Evolutionary conservation across 1,139 yeast genomes (phyloP).

Genomic region (Ogataea hybrid): DNA sequence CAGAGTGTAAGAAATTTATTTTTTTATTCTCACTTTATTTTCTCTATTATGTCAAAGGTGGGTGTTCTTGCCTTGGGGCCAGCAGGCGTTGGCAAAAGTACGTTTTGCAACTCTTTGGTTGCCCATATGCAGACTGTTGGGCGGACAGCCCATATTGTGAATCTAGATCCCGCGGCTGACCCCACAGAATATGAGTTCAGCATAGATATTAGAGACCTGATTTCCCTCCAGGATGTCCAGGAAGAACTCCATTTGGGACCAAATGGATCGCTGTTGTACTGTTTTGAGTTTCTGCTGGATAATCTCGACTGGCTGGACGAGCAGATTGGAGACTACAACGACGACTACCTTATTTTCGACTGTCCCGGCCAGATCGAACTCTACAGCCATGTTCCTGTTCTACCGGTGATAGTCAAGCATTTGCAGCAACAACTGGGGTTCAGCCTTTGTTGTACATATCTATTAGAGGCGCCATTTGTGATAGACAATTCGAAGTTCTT

Average conservation of each 20-base stretch:
- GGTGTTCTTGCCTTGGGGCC: constrained; percentile 97
- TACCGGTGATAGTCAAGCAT: constrained; percentile 86
- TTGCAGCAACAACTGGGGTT: constrained; percentile 76
- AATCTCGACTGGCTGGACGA: constrained; percentile 97
- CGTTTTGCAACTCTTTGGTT: constrained; percentile 87
- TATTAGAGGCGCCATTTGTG: constrained; percentile 91
- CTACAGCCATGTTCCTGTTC: constrained; percentile 90
- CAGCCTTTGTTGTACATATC: constrained; percentile 86
- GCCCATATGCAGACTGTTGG: constrained; percentile 89
- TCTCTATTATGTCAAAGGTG: constrained; percentile 75
- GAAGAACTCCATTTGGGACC: constrained; percentile 94
- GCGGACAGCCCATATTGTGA: constrained; percentile 90
- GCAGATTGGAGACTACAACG: constrained; percentile 90
- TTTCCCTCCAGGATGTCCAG: constrained; percentile 94
- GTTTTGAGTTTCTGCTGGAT: constrained; percentile 84
- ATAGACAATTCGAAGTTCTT: constrained; percentile 89
- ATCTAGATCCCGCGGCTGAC: constrained; percentile 97
- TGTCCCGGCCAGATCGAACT: constrained; percentile 98
- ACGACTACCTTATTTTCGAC: constrained; percentile 90
- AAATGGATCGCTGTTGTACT: constrained; percentile 89
- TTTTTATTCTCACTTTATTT: constrained; percentile 1
- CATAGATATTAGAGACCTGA: constrained; percentile 86
- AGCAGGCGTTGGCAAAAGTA: constrained; percentile 94
- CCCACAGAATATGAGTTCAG: constrained; percentile 90
- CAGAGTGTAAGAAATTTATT: not conserved